Conservation (phyloP, 345 rosid species). For the Sonneratia caseolaris region DNA sequence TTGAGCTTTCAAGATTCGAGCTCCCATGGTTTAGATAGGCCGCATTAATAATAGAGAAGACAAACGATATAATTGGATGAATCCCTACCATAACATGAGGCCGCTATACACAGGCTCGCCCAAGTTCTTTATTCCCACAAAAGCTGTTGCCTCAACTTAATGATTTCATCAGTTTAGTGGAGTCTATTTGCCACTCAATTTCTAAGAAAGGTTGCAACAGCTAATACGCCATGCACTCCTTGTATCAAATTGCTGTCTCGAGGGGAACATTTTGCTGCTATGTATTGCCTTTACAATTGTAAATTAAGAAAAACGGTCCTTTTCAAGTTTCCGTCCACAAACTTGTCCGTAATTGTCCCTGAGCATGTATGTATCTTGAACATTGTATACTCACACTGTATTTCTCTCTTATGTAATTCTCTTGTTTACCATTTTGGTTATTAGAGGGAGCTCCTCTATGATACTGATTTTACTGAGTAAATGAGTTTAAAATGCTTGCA, state of each 20-base stretch:
- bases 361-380: too few species aligned
- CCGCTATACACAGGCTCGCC: background rate
- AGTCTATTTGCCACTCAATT: background rate
- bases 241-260: background rate
- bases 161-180: background rate
- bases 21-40: background rate
- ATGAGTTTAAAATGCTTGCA: slow-evolving; percentile 5
- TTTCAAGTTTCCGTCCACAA: background rate
- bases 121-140: background rate
- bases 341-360: background rate
- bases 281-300: background rate
- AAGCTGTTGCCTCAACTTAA: background rate
- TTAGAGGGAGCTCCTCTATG: background rate
- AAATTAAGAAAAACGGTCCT: background rate
- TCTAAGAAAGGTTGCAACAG: background rate
- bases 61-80: background rate
- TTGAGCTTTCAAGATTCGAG: background rate
- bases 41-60: background rate
- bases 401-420: background rate
- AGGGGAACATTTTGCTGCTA: background rate
- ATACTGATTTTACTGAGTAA: slow-evolving; percentile 2
- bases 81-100: background rate
- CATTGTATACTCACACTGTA: background rate
- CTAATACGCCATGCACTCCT: background rate
- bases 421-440: background rate